Evolutionary conservation across 2,329 filamentous ascomycete genomes (phyloP), one percentile per base, ranked within the genome.

Genomic region (Calonectria leucothoes): DNA sequence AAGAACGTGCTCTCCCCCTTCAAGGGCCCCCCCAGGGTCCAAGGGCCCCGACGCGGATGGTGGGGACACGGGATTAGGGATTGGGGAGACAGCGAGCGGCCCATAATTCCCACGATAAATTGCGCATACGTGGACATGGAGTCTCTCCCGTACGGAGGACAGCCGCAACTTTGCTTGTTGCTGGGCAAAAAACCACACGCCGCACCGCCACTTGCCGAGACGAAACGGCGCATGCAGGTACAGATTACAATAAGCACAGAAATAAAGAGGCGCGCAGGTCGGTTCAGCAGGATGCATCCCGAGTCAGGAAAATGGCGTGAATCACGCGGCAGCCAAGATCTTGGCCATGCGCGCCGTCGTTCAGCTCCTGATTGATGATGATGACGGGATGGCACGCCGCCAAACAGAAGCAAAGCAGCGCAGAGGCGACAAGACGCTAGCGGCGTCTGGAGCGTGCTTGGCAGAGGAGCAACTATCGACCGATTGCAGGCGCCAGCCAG

Each of bases 71-170:
- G 42, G 42, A 45, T 45, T 45, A 45, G 42, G n/a, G 42, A 45
- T 45, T 45, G 8, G 42, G n/a, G n/a, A 17, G n/a, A n/a, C 23
- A 52, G n/a, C n/a, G 23, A 6, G 14, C 6, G 33, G 33, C 55
- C 55, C 55, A 39, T 23, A 61, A 61, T 39, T 61, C n/a, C 55
- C 37, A 25, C 55, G 55, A 61, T 61, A 61, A 61, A 61, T 61
- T 61, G 35, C 55, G 55, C 55, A 61, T 61, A 61, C 55, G 55
- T 61, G 55, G 55, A 61, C 55, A 61, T 23, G 55, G 33, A 25
- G 55, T 39, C 5, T 8, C 55, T 8, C 4, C n/a, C n/a, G n/a
- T n/a, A n/a, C n/a, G n/a, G n/a, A n/a, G n/a, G 25, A 27, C 12
- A 39, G 55, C 33, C 23, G 55, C 35, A 25, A 14, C 23, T 23